Conservation (phyloP, 768 basidiomycete species). For the Pleurotus salmoneostramineus region DNA sequence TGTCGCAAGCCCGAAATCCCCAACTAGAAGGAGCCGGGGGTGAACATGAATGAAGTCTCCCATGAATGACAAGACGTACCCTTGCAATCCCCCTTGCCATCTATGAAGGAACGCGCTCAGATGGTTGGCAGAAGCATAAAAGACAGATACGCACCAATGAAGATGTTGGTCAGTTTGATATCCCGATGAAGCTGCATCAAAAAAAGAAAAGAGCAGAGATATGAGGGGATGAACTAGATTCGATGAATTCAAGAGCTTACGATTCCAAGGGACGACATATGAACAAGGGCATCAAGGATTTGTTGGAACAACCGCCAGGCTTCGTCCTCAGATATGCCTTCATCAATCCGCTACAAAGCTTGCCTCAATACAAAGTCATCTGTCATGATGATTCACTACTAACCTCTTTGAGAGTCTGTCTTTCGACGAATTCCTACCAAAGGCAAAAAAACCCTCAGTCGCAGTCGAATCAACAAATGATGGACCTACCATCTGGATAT, state of each 20-base stretch:
- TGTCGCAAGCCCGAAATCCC: constrained; percentile 91
- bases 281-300: constrained; percentile 83
- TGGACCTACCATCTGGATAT: constrained; percentile 86
- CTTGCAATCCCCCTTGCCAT: constrained; percentile 83
- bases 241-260: constrained; percentile 32
- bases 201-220: not conserved
- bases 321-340: constrained; percentile 79
- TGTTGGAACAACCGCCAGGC: constrained; percentile 90
- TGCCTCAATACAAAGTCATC: not conserved
- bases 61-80: constrained; percentile 27
- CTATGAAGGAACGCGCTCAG: constrained; percentile 27
- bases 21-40: constrained; percentile 42
- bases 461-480: not conserved
- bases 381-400: constrained; percentile 1
- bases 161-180: constrained; percentile 92
- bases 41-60: not conserved
- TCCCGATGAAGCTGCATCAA: constrained; percentile 65
- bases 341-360: constrained; percentile 59
- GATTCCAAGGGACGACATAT: constrained; percentile 88
- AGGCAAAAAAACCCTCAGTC: constrained; percentile 9
- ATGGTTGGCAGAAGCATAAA: not conserved
- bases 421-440: constrained; percentile 79
- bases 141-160: constrained; percentile 62
- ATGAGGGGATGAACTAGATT: not conserved
- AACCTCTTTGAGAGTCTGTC: constrained; percentile 87